Evolutionary conservation across 164 flowering plant species (phyloP), one percentile per base, ranked within the genome.

Genomic region (Annona cherimola): DNA sequence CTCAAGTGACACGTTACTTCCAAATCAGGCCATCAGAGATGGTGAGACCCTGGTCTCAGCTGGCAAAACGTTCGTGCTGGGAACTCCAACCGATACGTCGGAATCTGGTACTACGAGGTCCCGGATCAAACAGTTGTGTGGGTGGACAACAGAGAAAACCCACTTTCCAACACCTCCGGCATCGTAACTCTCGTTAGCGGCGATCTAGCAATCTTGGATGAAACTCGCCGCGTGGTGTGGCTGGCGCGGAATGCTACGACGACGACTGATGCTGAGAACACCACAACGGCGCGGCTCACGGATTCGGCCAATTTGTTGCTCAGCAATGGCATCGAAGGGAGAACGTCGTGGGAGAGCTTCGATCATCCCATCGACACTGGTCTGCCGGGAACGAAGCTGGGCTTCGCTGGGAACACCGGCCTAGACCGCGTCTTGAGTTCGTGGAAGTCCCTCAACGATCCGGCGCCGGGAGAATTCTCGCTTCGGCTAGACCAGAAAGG

Each of bases 141-240:
- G 88, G 83, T 85, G 3, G 85, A 84, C 39, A 85, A 83, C 77
- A 73, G 85, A 55, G 82, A 82, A 4, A 71, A 40, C 1, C 85
- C 85, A 1, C 4, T 82, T 41, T 7, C 61, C n/a, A 71, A 76
- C 39, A 39, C 74, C 1, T 41, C 55, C 1, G 79, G 74, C 0
- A 59, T 8, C 42, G 18, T 80, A 3, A 57, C 42, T 16, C 67
- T 83, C 14, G 74, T 73, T 26, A 55, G 66, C 7, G 82, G 82
- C 4, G 76, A 76, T 68, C 60, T 80, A 20, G 26, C 61, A 50
- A 69, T 81, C 19, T 0, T 69, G 16, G 77, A 79, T 71, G 73
- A 76, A 2, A 59, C 61, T 3, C 64, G 62, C 1, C 42, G 41
- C 18, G 14, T 26, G 35, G 35, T 26, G 35, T 26, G 35, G 35